phyloP scores from a whole-genome alignment of 345 rosid species.

The Triadica sebifera region DNA sequence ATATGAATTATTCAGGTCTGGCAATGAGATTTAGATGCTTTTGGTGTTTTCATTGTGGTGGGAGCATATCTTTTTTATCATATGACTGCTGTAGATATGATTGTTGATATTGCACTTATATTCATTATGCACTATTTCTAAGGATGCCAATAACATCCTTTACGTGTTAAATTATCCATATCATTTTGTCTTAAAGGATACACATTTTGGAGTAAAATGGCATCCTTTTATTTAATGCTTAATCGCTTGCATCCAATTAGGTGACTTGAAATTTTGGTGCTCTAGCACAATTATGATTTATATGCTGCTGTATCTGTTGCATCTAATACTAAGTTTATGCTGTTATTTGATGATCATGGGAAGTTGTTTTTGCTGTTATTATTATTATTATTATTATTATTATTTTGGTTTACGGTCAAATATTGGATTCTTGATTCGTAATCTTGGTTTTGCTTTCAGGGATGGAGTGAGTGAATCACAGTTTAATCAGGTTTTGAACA shows the following conservation, averaged over 20 bases:
- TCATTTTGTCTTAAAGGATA: background rate
- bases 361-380: background rate
- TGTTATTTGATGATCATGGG: background rate
- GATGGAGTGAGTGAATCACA: conserved; percentile 96
- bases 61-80: background rate
- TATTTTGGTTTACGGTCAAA: background rate
- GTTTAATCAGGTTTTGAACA: conserved; percentile 78
- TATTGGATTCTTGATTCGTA: conserved; percentile 3
- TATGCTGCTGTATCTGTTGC: background rate
- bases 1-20: background rate
- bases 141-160: background rate
- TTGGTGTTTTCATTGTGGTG: background rate
- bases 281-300: background rate
- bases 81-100: background rate
- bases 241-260: background rate
- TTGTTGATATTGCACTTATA: background rate
- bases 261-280: background rate
- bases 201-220: background rate
- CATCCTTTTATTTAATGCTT: background rate
- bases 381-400: background rate
- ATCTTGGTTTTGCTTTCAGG: conserved; percentile 38
- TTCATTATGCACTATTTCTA: background rate
- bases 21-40: background rate
- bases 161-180: background rate
- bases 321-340: background rate